Evolutionary conservation across 2,329 filamentous ascomycete genomes (phyloP).

Genomic region (Nemania diffusa): DNA sequence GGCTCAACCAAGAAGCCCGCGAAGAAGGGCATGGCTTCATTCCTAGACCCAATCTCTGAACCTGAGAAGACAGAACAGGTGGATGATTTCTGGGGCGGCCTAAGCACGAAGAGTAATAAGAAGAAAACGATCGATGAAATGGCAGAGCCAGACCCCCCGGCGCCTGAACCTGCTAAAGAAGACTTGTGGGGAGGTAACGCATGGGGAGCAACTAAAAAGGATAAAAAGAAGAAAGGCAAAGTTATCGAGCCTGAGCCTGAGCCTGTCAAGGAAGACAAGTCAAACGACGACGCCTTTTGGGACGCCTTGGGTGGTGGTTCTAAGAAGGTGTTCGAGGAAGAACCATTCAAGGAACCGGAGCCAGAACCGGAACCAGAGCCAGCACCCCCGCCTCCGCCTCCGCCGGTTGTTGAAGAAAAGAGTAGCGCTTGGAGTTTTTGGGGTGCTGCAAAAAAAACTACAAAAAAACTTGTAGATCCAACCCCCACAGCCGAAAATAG

Average conservation of each 20-base stretch:
- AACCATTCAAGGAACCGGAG: constrained; percentile 31
- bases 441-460: constrained; percentile 63
- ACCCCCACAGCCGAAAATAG: constrained; percentile 15
- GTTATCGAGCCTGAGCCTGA: constrained; percentile 39
- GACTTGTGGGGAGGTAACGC: constrained; percentile 31
- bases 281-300: constrained; percentile 40
- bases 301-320: constrained; percentile 44
- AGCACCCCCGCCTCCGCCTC: constrained; percentile 45
- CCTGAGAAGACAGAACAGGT: constrained; percentile 32
- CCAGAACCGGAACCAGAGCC: constrained; percentile 38
- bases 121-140: constrained; percentile 47
- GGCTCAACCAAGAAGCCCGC: constrained; percentile 49
- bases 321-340: constrained; percentile 43
- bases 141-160: constrained; percentile 30
- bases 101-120: constrained; percentile 45
- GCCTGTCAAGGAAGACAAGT: constrained; percentile 40
- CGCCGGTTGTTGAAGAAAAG: constrained; percentile 53
- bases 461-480: constrained; percentile 46
- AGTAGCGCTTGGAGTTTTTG: constrained; percentile 66
- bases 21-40: constrained; percentile 52
- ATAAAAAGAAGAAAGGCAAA: constrained; percentile 57
- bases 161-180: constrained; percentile 32
- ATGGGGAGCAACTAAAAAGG: constrained; percentile 32
- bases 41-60: constrained; percentile 30
- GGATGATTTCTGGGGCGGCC: constrained; percentile 50